Evolutionary conservation across 176 grass and related monocot species (phyloP).

Genomic region (Musa itinerans): DNA sequence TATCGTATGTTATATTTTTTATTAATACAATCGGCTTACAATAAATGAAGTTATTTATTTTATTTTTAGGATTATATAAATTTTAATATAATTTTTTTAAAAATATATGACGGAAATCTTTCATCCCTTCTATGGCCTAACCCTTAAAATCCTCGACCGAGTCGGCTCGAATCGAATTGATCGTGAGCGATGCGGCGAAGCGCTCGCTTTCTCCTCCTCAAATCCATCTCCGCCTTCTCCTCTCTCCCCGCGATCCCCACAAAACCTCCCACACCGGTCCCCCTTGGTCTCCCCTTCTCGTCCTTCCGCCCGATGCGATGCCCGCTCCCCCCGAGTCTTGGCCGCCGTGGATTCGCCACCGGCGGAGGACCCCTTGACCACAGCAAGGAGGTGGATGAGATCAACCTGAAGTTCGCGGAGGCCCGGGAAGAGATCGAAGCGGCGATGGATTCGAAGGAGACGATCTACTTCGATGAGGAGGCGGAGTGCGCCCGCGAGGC

Average conservation of each 20-base stretch:
- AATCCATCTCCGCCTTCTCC: slow-evolving; percentile 33
- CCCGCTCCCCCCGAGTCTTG: background rate
- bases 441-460: slow-evolving; percentile 91
- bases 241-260: background rate
- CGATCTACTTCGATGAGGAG: slow-evolving; percentile 95
- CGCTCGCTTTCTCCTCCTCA: slow-evolving; percentile 49
- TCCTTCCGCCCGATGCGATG: background rate
- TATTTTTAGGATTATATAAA: no score
- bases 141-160: background rate
- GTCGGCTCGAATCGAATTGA: background rate
- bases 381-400: slow-evolving; percentile 78
- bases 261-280: background rate
- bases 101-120: no score
- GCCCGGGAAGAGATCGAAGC: slow-evolving; percentile 94
- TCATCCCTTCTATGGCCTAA: no score
- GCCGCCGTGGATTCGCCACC: slow-evolving; percentile 20
- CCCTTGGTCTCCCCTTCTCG: background rate
- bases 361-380: slow-evolving; percentile 20
- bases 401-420: slow-evolving; percentile 93
- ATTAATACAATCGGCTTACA: no score
- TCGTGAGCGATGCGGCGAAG: slow-evolving; percentile 37
- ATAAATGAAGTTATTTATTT: no score
- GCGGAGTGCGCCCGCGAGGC: slow-evolving; percentile 72
- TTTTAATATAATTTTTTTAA: no score
- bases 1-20: no score